These are phyloP conservation scores for Cercospora sp. DNA, from an alignment of 2,329 filamentous ascomycete species.

Conservation along the genomic window DNA sequence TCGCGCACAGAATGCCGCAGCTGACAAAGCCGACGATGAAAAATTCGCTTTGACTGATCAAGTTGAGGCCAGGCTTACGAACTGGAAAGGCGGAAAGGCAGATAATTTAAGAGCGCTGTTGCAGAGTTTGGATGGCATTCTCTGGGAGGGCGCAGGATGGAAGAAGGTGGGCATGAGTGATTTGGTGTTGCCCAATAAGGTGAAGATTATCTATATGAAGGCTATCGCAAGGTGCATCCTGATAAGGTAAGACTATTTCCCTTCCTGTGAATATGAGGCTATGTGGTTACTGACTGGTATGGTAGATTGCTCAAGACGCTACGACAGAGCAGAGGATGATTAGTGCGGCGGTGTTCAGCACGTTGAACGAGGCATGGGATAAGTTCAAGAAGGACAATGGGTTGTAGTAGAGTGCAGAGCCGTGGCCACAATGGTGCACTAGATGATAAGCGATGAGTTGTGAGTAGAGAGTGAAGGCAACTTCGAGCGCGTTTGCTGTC, in stretches of 20 bases:
- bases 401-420: conserved; percentile 41
- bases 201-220: conserved; percentile 99
- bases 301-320: conserved; percentile 61
- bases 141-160: conserved; percentile 93
- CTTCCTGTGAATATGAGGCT: not conserved
- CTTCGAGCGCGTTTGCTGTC: not conserved
- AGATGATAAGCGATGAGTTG: not conserved
- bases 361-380: conserved; percentile 68
- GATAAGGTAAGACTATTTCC: conserved; percentile 75
- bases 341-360: conserved; percentile 64
- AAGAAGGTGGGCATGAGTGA: conserved; percentile 96
- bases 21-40: conserved; percentile 85
- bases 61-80: conserved; percentile 74
- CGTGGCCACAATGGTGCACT: not conserved
- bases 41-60: conserved; percentile 85
- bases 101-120: conserved; percentile 89
- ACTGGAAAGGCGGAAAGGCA: conserved; percentile 88
- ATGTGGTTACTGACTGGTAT: not conserved
- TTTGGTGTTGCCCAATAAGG: conserved; percentile 86
- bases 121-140: conserved; percentile 79
- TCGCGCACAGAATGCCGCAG: conserved; percentile 79
- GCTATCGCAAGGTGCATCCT: conserved; percentile 97
- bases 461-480: not conserved
- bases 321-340: conserved; percentile 69
- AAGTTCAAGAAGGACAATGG: conserved; percentile 66